A percentile compares a stretch with the other conserved stretches of the same genome.
Evolutionary conservation across 2,329 filamentous ascomycete genomes (phyloP).

Genomic region (Ascochyta viciae-villosae): DNA sequence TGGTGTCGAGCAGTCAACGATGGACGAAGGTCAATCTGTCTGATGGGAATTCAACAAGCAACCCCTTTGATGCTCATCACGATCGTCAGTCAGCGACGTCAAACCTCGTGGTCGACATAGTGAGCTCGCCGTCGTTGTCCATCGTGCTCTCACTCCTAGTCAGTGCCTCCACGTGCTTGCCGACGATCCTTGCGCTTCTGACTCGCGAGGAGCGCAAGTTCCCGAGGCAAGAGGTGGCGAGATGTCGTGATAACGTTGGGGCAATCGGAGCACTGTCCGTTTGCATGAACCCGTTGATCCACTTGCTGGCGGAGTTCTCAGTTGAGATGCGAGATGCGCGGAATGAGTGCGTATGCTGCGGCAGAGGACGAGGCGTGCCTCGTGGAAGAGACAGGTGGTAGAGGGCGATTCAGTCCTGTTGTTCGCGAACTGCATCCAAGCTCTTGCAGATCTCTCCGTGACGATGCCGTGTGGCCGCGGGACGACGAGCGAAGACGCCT

Average conservation of each 20-base stretch:
- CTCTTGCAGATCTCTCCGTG: conserved; percentile 16
- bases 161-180: conserved; percentile 20
- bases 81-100: conserved; percentile 10
- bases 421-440: conserved; percentile 15
- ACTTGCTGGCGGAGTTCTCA: conserved; percentile 6
- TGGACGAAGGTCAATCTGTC: not conserved
- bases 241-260: conserved; percentile 16
- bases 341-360: not conserved
- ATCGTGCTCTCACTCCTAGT: conserved; percentile 6
- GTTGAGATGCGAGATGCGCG: conserved; percentile 3
- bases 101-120: not conserved
- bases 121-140: conserved; percentile 1
- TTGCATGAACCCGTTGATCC: conserved; percentile 8
- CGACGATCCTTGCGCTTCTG: conserved; percentile 13
- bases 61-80: conserved; percentile 3
- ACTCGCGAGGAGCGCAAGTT: conserved; percentile 13
- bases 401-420: not conserved
- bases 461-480: conserved; percentile 2
- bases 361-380: not conserved
- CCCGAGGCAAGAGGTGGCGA: conserved; percentile 14
- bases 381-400: not conserved
- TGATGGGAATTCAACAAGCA: not conserved
- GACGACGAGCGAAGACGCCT: not conserved
- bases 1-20: not conserved
- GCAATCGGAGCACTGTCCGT: conserved; percentile 12